A percentile compares a stretch with the other conserved stretches of the same genome.
Evolutionary conservation across 371 early-diverging fungal genomes (phyloP).

Genomic region (Mortierella sp.): DNA sequence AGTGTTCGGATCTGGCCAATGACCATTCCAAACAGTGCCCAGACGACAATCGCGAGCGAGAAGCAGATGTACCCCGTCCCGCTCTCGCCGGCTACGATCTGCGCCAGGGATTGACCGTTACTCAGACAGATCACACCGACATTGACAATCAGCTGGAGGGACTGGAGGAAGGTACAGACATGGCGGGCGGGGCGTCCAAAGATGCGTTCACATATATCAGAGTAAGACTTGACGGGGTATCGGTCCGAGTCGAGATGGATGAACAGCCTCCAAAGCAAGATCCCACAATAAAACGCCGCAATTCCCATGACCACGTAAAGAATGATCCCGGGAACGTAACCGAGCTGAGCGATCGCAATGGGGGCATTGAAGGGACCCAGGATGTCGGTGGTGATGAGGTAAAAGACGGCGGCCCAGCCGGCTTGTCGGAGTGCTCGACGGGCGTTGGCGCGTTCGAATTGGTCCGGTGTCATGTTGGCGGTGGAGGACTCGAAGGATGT

Average conservation of each 20-base stretch:
- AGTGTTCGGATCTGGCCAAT: conserved; percentile 14
- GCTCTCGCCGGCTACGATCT: conserved; percentile 2
- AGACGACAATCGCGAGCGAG: conserved; percentile 7
- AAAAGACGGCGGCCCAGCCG: conserved; percentile 15
- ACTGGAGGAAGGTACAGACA: conserved; percentile 13
- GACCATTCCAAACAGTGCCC: conserved; percentile 14
- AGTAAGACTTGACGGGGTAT: conserved; percentile 13
- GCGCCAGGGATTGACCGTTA: conserved; percentile 11
- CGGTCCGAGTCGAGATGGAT: conserved; percentile 14
- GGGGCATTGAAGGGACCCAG: conserved; percentile 12
- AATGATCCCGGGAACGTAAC: conserved; percentile 6
- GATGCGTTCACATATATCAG: conserved; percentile 9
- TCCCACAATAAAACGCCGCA: conserved; percentile 3
- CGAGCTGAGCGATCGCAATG: conserved; percentile 14
- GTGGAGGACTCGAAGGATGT: not conserved
- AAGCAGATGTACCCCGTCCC: conserved; percentile 11
- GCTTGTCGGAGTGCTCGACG: conserved; percentile 13
- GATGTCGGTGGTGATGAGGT: conserved; percentile 11
- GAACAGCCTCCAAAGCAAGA: conserved; percentile 7
- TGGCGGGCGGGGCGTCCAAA: conserved; percentile 11
- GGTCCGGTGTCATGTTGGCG: conserved; percentile 1
- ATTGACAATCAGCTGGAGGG: conserved; percentile 12
- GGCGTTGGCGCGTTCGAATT: conserved; percentile 12
- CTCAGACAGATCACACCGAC: conserved; percentile 11
- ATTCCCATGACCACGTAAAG: conserved; percentile 5